Percentiles rank a stretch among this genome's conserved stretches.
phyloP scores from a whole-genome alignment of 2,329 filamentous ascomycete species.

The Fusarium xylarioides region DNA sequence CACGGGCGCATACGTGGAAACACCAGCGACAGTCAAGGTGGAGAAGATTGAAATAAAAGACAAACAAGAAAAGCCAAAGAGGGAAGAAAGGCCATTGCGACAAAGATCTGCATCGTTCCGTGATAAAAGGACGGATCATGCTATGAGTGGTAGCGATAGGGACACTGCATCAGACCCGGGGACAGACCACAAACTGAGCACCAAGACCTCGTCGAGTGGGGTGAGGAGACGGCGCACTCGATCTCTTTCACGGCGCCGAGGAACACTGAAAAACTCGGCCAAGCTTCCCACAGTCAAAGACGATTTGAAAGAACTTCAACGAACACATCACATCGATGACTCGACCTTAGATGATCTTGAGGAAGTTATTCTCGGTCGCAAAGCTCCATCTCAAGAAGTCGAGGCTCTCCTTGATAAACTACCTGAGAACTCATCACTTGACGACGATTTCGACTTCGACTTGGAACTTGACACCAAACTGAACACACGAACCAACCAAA shows the following conservation, averaged over 20 bases:
- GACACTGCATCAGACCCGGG: conserved; percentile 48
- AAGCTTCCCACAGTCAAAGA: conserved; percentile 64
- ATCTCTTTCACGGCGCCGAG: conserved; percentile 56
- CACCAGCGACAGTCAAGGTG: conserved; percentile 58
- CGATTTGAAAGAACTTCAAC: conserved; percentile 63
- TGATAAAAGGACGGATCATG: conserved; percentile 39
- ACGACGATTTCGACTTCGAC: conserved; percentile 41
- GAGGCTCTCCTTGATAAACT: conserved; percentile 41
- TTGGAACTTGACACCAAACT: conserved; percentile 40
- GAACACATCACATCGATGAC: conserved; percentile 64
- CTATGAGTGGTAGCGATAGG: conserved; percentile 33
- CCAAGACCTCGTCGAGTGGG: conserved; percentile 36
- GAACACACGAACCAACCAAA: conserved; percentile 38
- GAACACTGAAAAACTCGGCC: conserved; percentile 62
- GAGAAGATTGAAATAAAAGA: conserved; percentile 44
- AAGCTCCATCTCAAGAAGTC: conserved; percentile 40
- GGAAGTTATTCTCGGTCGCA: conserved; percentile 56
- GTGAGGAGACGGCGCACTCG: conserved; percentile 44
- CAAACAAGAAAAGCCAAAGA: conserved; percentile 26
- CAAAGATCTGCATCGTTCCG: conserved; percentile 35
- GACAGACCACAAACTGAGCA: conserved; percentile 38
- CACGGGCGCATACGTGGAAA: conserved; percentile 66
- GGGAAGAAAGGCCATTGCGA: conserved; percentile 16
- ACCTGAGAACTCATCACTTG: conserved; percentile 32
- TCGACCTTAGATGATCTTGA: conserved; percentile 68